Evolutionary conservation across 1,284 basidiomycete genomes (phyloP).

Genomic region (Rhodotorula sp.): DNA sequence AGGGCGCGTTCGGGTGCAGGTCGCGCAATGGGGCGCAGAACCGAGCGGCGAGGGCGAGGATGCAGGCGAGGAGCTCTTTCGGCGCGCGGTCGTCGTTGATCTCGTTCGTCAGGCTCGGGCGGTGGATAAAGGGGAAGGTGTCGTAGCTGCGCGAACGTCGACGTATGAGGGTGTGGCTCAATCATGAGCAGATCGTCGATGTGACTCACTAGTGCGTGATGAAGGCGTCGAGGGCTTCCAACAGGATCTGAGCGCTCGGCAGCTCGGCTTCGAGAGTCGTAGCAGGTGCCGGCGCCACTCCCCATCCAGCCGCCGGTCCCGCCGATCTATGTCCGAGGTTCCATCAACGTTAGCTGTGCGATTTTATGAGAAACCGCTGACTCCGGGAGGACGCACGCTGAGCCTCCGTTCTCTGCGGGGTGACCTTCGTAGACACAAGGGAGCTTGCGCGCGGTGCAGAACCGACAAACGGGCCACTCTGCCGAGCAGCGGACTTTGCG

Average conservation of each 20-base stretch:
- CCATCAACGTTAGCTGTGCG: neutral
- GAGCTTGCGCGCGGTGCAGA: constrained; percentile 31
- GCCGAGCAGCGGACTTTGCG: constrained; percentile 41
- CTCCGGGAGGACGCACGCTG: constrained; percentile 1
- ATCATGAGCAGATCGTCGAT: neutral
- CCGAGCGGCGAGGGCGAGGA: constrained; percentile 36
- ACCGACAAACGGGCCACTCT: constrained; percentile 39
- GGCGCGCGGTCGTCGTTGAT: constrained; percentile 26
- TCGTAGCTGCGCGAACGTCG: constrained; percentile 20
- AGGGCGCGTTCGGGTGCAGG: constrained; percentile 22
- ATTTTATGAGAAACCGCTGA: neutral
- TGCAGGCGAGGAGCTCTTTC: constrained; percentile 36
- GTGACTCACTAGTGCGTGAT: constrained; percentile 33
- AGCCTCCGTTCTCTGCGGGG: constrained; percentile 29
- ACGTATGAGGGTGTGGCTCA: too few relatives aligned
- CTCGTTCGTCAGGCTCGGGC: constrained; percentile 20
- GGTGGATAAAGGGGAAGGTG: constrained; percentile 39
- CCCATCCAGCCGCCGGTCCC: neutral
- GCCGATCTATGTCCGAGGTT: neutral
- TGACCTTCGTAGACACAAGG: constrained; percentile 40
- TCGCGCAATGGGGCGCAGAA: constrained; percentile 28
- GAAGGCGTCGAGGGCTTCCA: constrained; percentile 32
- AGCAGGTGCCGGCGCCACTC: neutral
- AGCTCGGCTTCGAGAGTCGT: constrained; percentile 20
- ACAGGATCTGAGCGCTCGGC: constrained; percentile 13